phyloP scores from a whole-genome alignment of 2,329 filamentous ascomycete species.

The Fusarium pseudoanthophilum region DNA sequence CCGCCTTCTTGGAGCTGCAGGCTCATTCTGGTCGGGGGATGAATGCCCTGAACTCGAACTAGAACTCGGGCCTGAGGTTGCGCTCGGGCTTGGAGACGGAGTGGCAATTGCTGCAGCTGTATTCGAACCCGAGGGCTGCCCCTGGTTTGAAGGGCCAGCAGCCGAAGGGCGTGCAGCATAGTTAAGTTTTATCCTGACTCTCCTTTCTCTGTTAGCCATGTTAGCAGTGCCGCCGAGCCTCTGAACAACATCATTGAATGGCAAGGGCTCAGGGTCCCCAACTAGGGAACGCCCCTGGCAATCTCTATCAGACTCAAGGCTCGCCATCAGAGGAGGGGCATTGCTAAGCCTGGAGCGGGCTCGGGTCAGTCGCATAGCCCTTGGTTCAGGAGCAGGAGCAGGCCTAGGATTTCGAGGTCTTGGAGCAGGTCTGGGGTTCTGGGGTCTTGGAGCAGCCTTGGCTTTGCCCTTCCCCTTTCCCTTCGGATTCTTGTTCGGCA shows the following conservation, averaged over 20 bases:
- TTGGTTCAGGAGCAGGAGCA: neutral
- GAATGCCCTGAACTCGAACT: neutral
- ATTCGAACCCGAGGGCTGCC: neutral
- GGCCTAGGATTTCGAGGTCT: neutral
- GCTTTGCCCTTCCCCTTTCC: neutral
- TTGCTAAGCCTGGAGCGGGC: constrained; percentile 34
- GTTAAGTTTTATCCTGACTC: constrained; percentile 1
- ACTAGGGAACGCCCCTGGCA: constrained; percentile 4
- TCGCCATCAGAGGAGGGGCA: constrained; percentile 40
- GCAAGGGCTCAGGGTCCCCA: constrained; percentile 26
- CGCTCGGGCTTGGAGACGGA: neutral
- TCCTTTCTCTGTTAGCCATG: neutral
- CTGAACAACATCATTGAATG: constrained; percentile 25
- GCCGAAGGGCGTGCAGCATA: neutral
- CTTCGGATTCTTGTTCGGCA: neutral
- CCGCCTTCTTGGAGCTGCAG: neutral
- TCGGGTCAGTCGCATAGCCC: constrained; percentile 35
- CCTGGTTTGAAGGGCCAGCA: neutral
- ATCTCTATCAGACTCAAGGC: constrained; percentile 29
- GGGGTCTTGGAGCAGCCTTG: neutral
- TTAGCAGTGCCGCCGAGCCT: neutral
- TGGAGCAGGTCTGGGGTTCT: neutral
- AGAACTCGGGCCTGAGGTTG: neutral
- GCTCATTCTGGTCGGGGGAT: neutral
- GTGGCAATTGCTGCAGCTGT: neutral